These are phyloP conservation scores for Dictyostelium firmibasis DNA, from an alignment of 78 protist species.

Conservation along the genomic window DNA sequence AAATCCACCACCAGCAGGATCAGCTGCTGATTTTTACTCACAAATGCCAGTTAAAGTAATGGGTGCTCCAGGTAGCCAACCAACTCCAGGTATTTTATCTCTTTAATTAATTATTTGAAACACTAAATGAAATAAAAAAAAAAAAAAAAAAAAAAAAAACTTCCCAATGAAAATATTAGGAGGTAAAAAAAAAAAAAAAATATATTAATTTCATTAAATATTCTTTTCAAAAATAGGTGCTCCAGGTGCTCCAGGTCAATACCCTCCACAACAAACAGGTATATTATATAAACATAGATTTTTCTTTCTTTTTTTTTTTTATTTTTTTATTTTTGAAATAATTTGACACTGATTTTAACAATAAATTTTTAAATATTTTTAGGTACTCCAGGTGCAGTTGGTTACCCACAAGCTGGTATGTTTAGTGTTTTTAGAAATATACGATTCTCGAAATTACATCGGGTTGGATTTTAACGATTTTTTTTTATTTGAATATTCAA, in stretches of 20 bases:
- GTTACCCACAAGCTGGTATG: constrained; percentile 21
- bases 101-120: background rate
- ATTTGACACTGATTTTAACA: background rate
- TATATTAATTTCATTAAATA: background rate
- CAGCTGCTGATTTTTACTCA: constrained; percentile 31
- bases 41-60: constrained; percentile 62
- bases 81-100: constrained; percentile 3
- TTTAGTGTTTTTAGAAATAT: no score
- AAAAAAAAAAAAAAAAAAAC: no score
- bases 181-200: background rate
- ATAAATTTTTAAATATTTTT: no score
- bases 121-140: background rate
- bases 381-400: background rate
- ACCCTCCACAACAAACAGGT: constrained; percentile 17
- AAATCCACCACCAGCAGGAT: constrained; percentile 56
- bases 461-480: no score
- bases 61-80: constrained; percentile 52
- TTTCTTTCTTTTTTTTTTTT: no score
- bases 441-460: no score
- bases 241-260: constrained; percentile 53
- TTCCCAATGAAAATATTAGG: no score
- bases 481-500: no score
- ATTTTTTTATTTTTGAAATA: background rate
- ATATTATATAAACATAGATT: no score
- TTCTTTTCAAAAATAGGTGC: constrained; percentile 43